Percentiles rank a stretch among this genome's conserved stretches.
These are phyloP conservation scores for Synchytrium microbalum DNA, from an alignment of 371 early-diverging fungal species.

Conservation along the genomic window DNA sequence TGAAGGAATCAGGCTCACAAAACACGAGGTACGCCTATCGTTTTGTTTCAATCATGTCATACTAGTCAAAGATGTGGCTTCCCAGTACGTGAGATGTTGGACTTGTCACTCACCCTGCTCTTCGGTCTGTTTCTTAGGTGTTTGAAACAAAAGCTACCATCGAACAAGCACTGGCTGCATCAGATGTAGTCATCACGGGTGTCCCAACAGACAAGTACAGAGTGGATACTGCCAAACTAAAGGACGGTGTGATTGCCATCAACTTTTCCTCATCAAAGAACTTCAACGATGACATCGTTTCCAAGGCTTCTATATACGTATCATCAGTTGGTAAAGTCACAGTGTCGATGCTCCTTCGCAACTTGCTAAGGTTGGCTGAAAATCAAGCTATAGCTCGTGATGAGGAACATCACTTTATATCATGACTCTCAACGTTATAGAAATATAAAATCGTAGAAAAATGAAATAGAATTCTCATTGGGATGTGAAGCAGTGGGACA, in stretches of 20 bases:
- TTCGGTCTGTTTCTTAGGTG: constrained; percentile 33
- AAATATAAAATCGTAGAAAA: background rate
- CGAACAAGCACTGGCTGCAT: constrained; percentile 70
- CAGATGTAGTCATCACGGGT: constrained; percentile 95
- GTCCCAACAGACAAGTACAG: constrained; percentile 85
- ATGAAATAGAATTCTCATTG: background rate
- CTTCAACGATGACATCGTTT: constrained; percentile 77
- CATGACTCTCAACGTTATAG: background rate
- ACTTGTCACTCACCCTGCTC: too few species aligned
- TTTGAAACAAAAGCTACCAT: constrained; percentile 59
- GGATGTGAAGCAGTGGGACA: too few species aligned
- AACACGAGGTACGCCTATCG: constrained; percentile 56
- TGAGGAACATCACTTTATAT: background rate
- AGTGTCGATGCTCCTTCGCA: constrained; percentile 92
- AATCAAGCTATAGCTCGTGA: background rate
- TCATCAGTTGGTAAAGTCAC: constrained; percentile 97
- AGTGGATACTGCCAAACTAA: constrained; percentile 69
- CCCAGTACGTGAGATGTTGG: background rate
- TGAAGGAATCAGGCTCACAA: constrained; percentile 59
- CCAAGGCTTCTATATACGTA: constrained; percentile 85
- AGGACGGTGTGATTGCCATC: constrained; percentile 91
- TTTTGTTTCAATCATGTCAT: constrained; percentile 1
- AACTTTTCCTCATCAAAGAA: constrained; percentile 91
- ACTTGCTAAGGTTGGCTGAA: constrained; percentile 63
- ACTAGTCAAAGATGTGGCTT: background rate